These are phyloP conservation scores for Austroboletus festivus DNA, from an alignment of 768 basidiomycete species.

Conservation along the genomic window DNA sequence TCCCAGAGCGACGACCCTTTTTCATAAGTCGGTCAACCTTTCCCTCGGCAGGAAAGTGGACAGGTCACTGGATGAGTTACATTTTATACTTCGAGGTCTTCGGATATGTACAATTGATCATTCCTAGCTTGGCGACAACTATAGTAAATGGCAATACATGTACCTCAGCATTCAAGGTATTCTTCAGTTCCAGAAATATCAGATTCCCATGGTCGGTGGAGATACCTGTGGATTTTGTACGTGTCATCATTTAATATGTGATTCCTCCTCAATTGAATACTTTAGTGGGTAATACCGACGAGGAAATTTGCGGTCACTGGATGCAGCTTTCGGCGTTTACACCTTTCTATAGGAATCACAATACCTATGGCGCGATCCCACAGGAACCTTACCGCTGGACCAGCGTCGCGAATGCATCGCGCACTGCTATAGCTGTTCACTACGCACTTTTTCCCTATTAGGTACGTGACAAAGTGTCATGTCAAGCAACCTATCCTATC, in stretches of 20 bases:
- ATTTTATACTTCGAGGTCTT: too few relatives aligned
- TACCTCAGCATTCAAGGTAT: constrained; percentile 68
- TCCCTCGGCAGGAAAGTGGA: constrained; percentile 64
- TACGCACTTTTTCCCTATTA: constrained; percentile 78
- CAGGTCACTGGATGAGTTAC: constrained; percentile 63
- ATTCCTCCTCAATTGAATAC: neutral
- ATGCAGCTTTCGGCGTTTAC: constrained; percentile 82
- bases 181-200: constrained; percentile 81
- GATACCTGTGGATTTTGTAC: constrained; percentile 51
- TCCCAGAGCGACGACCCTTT: constrained; percentile 64
- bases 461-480: constrained; percentile 40
- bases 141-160: constrained; percentile 72
- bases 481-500: neutral
- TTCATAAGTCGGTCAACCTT: constrained; percentile 69
- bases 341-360: constrained; percentile 84
- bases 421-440: constrained; percentile 65
- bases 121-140: constrained; percentile 69
- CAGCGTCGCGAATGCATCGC: constrained; percentile 70
- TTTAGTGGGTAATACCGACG: constrained; percentile 60
- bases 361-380: constrained; percentile 57
- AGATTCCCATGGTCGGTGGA: constrained; percentile 80
- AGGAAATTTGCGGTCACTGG: constrained; percentile 83
- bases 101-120: too few relatives aligned
- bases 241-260: neutral
- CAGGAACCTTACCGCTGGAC: constrained; percentile 85